Evolutionary conservation across 495 filamentous ascomycete species (phyloP), one percentile per base, ranked within the genome.

Genomic region (Trichoderma gamsii): DNA sequence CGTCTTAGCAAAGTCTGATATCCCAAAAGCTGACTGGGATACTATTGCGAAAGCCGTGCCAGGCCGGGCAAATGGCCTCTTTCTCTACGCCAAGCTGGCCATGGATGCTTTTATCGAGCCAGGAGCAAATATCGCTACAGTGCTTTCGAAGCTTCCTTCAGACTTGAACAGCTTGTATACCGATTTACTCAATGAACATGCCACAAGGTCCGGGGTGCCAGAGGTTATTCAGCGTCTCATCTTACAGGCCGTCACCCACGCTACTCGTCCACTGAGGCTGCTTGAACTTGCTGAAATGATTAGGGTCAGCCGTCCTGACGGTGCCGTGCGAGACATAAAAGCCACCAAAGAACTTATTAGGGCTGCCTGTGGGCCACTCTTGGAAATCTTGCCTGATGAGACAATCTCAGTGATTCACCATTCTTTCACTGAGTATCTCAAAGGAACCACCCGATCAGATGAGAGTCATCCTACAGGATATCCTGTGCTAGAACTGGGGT

Each of bases 341-440:
- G 69, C 41, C 2, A 61, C 70, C 27, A 77, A 77, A 64, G 51
- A 65, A 0, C 23, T 72, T 0, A 67, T 73, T 6, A 51, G 71
- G 25, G 18, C 29, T 35, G 70, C 69, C 7, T 82, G 80, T 71
- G 81, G 79, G 5, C 81, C 82, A 9, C 70, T 85, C 41, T 70
- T 85, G 0, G 77, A 83, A 66, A 75, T 84, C 21, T 67, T 81
- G 29, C 56, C 56, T 3, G 56, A 61, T 32, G 81, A 84, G 66
- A 80, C 78, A 0, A 73, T 84, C n/a, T 76, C 68, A 5, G 73
- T 83, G 9, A 76, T 83, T 64, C 82, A 85, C 61, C 82, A 83
- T 68, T 83, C 82, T 27, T 79, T 84, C 59, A 83, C 81, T 1
- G 82, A 85, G 66, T 85, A 77, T 69, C 73, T 84, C 4, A 66